A percentile compares a stretch with the other conserved stretches of the same genome.
These are phyloP conservation scores for Hypoxylon lienhwacheense DNA, from an alignment of 495 filamentous ascomycete species.

Conservation along the genomic window DNA sequence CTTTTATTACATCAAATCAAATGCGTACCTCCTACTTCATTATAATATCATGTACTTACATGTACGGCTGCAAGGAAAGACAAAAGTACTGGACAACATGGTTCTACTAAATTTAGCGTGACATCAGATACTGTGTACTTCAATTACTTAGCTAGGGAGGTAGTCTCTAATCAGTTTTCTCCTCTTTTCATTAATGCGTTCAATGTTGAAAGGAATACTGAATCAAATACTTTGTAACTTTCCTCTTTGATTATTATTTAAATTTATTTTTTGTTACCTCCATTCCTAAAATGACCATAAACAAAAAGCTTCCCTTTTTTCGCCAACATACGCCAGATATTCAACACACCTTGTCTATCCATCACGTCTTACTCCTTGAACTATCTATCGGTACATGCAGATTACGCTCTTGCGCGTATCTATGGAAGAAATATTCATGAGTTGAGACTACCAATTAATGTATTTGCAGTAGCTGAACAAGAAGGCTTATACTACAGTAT, in stretches of 20 bases:
- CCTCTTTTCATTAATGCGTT: slow-evolving; percentile 20
- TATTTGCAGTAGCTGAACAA: no score
- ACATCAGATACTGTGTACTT: slow-evolving; percentile 29
- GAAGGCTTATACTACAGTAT: no score
- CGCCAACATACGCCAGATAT: slow-evolving; percentile 5
- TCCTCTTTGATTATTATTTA: slow-evolving; percentile 8
- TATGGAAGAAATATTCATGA: no score
- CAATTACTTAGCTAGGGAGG: background rate
- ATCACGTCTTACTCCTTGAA: slow-evolving; percentile 3
- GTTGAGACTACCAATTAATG: no score
- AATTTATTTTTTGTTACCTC: background rate
- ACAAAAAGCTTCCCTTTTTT: slow-evolving; percentile 9
- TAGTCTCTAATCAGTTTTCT: slow-evolving; percentile 9
- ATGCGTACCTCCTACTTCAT: no score
- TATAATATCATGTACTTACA: no score
- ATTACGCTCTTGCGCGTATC: no score
- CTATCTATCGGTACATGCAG: background rate
- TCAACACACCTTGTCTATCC: slow-evolving; percentile 3
- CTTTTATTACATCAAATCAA: no score
- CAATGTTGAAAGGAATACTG: no score
- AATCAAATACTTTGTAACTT: no score
- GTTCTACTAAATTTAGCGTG: slow-evolving; percentile 11
- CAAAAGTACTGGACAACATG: slow-evolving; percentile 16
- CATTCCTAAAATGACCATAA: slow-evolving; percentile 24
- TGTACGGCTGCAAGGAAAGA: slow-evolving; percentile 21